phyloP scores from a whole-genome alignment of 2,329 filamentous ascomycete genomes.

The Beauveria medogensis region DNA sequence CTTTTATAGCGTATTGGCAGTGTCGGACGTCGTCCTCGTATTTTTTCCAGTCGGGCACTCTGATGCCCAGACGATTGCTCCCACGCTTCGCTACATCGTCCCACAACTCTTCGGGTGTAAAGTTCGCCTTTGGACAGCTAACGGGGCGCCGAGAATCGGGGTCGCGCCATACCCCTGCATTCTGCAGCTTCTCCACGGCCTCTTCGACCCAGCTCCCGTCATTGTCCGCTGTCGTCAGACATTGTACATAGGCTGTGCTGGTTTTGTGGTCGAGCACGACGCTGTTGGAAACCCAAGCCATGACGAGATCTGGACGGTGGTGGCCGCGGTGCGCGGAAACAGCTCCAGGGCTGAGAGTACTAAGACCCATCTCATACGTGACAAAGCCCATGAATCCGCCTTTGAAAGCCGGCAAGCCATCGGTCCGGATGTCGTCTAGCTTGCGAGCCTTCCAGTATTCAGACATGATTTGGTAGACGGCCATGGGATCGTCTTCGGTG shows the following conservation, averaged over 20 bases:
- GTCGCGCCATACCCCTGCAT: constrained; percentile 25
- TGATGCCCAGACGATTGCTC: constrained; percentile 22
- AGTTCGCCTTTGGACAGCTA: not conserved
- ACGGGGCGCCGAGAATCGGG: constrained; percentile 11
- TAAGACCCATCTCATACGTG: constrained; percentile 74
- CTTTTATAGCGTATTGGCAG: constrained; percentile 64
- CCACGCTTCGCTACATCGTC: constrained; percentile 8
- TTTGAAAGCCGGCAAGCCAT: constrained; percentile 51
- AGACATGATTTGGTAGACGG: constrained; percentile 44
- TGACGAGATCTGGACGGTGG: constrained; percentile 59
- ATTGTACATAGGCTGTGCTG: constrained; percentile 56
- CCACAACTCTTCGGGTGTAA: constrained; percentile 11
- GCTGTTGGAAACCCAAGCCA: constrained; percentile 69
- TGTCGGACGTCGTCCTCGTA: constrained; percentile 61
- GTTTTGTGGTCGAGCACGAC: constrained; percentile 67
- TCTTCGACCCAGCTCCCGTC: constrained; percentile 25
- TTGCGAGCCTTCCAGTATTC: constrained; percentile 31
- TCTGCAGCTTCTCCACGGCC: constrained; percentile 22
- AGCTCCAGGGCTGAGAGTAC: constrained; percentile 23
- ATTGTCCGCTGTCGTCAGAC: constrained; percentile 20
- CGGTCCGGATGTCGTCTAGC: constrained; percentile 12
- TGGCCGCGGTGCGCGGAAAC: constrained; percentile 24
- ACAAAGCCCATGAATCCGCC: constrained; percentile 80
- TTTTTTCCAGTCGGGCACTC: constrained; percentile 32
- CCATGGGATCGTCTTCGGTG: constrained; percentile 22